Base-by-base conservation (phyloP, 768 basidiomycete species). In the Phaeotremella fagi region DNA sequence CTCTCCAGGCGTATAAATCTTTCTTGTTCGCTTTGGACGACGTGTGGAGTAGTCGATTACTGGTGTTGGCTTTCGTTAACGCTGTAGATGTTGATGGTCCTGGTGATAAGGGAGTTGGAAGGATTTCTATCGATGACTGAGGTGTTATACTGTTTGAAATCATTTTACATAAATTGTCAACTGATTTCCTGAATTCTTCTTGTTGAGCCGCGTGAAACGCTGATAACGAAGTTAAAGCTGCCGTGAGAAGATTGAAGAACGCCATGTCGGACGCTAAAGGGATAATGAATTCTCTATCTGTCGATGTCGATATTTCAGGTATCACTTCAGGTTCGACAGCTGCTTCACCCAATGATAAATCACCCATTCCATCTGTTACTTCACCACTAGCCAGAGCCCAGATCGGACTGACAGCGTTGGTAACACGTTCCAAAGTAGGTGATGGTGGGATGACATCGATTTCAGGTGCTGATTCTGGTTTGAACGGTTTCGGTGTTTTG, bases 1-100 rank as follows among this genome's bases (percentile, higher is more conserved):
- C 84, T 22, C 92, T 78, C 92, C 92, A 95, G 4, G 82, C 80
- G 68, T 88, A 90, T 6, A 97, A 74, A 61, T 97, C 91, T 57
- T 78, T 78, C 52, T 55, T 53, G 27, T 41, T 52, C 1, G 54
- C 14, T 66, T 65, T 3, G 77, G 78, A 31, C 62, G 75, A 47
- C 68, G 75, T 2, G 70, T 67, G 24, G 55, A 44, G 45, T 52
- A 36, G 53, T 18, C 54, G 33, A n/a, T n/a, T n/a, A n/a, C n/a
- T n/a, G 18, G 45, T 35, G 43, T 38, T 16, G 22, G 12, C 38
- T 22, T 7, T 18, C 7, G 38, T 14, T 9, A 6, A 6, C 4
- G 33, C 47, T 23, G 36, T 37, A n/a, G 47, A 6, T 2, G 50
- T 48, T 22, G 45, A 41, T 24, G 59, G 45, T 2, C 54, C 49